Base-by-base conservation (phyloP, 352 stramenopile species). In the Phytophthora foliorum region DNA sequence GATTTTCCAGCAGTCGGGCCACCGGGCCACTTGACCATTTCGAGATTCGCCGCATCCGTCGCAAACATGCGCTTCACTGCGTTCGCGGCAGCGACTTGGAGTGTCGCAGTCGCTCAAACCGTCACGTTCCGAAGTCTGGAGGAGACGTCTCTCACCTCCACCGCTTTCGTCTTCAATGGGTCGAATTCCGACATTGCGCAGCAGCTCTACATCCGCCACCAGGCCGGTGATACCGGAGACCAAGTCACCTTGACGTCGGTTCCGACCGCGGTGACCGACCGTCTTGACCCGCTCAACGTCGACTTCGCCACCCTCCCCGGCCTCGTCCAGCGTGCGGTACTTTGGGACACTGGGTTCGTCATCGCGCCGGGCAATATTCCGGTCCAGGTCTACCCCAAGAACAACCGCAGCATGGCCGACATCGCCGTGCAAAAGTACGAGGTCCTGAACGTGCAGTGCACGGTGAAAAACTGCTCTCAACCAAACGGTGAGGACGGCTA, bases 321-420 rank as follows among this genome's bases (percentile, higher is more conserved):
- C 0, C 38, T 77, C 16, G 57, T 76, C 9, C 74, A 82, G 32
- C 70, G 71, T 13, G 74, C 67, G 3, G 52, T 82, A 4, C 67
- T 82, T 0, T 82, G 74, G 74, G 74, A 82, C 54, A 65, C 67
- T 8, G 74, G 74, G 4, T 77, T 74, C 42, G 69, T 53, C 39
- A 46, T 66, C 29, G 50, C 63, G 0, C 57, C 63, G 0, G 49
- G 36, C 21, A 64, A 61, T 17, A 22, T 44, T 5, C 29, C 57
- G 16, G 51, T 77, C 31, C 57, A 69, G 25, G 45, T 78, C 6
- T 75, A 44, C 25, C 19, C 67, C 21, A 60, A 65, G 53, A 14
- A 53, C 17, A 57, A 64, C 36, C 44, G 31, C 34, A 64, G 45
- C 17, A 79, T 82, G 59, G 62, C 63, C n/a, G 52, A 67, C 8